phyloP scores from a whole-genome alignment of 768 basidiomycete genomes.

The Trametes meyenii region DNA sequence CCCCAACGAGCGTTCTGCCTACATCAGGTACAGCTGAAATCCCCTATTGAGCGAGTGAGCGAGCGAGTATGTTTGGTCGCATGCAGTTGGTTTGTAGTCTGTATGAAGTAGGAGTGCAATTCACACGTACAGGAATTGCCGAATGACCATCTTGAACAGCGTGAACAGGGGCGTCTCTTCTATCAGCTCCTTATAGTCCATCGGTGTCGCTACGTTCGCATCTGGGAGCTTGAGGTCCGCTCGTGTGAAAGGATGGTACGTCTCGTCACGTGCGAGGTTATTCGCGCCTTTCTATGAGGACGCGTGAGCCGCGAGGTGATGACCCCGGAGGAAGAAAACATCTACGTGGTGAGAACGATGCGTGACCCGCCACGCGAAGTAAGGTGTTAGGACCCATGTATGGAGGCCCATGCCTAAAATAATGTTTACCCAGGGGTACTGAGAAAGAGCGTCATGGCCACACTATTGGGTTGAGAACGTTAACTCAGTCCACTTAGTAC shows the following conservation, averaged over 20 bases:
- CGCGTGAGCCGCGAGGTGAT: neutral
- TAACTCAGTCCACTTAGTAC: neutral
- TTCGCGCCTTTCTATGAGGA: slow-evolving; percentile 27
- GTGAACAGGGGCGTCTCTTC: slow-evolving; percentile 38
- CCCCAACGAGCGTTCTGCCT: neutral
- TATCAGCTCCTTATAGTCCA: slow-evolving; percentile 32
- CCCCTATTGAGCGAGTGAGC: slow-evolving; percentile 13
- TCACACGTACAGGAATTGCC: slow-evolving; percentile 45
- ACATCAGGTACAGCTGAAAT: slow-evolving; percentile 32
- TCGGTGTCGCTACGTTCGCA: slow-evolving; percentile 15
- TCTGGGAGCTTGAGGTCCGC: slow-evolving; percentile 27
- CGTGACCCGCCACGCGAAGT: slow-evolving; percentile 30
- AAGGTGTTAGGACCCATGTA: slow-evolving; percentile 37
- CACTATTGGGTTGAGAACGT: slow-evolving; percentile 35
- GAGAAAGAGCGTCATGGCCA: slow-evolving; percentile 53
- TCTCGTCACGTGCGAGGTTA: slow-evolving; percentile 30
- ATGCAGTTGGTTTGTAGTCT: too few relatives aligned
- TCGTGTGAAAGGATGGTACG: slow-evolving; percentile 27
- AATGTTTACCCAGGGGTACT: slow-evolving; percentile 40
- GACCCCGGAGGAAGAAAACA: neutral
- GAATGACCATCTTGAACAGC: slow-evolving; percentile 49
- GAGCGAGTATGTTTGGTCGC: too few relatives aligned
- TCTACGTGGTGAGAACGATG: slow-evolving; percentile 33
- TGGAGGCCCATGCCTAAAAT: slow-evolving; percentile 46
- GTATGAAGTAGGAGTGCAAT: too few relatives aligned